Conservation (phyloP, 2,329 filamentous ascomycete species). For the Fusarium foetens region DNA sequence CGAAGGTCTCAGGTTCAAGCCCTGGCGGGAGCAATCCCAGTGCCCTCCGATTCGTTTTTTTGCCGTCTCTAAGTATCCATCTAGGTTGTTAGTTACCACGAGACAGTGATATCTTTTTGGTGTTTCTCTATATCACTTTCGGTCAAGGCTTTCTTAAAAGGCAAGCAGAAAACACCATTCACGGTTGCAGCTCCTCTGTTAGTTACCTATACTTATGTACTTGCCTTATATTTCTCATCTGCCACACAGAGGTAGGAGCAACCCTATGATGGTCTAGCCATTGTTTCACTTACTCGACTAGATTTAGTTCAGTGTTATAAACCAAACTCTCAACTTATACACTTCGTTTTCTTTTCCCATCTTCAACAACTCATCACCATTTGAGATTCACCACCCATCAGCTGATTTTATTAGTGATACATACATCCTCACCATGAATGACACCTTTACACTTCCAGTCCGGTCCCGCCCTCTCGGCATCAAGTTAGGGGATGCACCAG, state of each 20-base stretch:
- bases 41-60: conserved; percentile 34
- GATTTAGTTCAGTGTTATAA: neutral
- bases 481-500: neutral
- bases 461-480: conserved; percentile 9
- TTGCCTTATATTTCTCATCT: neutral
- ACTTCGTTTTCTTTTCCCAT: neutral
- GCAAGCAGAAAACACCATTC: neutral
- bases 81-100: neutral
- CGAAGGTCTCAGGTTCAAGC: conserved; percentile 49
- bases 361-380: conserved; percentile 1
- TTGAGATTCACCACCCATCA: neutral
- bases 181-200: neutral
- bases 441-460: conserved; percentile 27
- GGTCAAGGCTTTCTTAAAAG: neutral
- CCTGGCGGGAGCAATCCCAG: conserved; percentile 46
- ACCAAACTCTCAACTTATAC: neutral
- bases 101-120: neutral
- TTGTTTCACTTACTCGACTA: neutral
- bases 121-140: neutral
- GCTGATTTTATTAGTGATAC: neutral
- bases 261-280: neutral
- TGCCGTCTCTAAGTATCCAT: neutral
- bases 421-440: conserved; percentile 30
- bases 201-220: neutral
- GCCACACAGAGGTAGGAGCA: neutral